phyloP scores from a whole-genome alignment of 2,329 filamentous ascomycete genomes.

The Ophiostoma quercus region DNA sequence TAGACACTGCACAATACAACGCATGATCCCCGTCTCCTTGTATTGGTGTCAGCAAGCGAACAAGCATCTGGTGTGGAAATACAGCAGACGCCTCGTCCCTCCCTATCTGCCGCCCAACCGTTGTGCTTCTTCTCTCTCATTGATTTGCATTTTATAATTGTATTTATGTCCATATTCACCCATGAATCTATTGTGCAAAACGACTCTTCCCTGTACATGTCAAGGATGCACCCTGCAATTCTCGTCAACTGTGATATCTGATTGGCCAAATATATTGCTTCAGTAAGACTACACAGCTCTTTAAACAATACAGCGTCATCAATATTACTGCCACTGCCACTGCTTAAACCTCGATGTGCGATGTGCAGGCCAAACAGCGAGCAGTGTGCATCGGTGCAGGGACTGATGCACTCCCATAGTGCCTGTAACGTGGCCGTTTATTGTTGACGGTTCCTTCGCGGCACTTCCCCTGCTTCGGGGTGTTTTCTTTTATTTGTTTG shows the following conservation, averaged over 20 bases:
- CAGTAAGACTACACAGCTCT: not conserved
- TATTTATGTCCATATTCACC: not conserved
- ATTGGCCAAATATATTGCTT: not conserved
- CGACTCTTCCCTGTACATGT: not conserved
- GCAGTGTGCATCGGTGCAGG: conserved; percentile 1
- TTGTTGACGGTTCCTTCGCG: not conserved
- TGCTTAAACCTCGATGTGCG: not conserved
- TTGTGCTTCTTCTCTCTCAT: not conserved
- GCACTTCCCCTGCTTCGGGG: not conserved
- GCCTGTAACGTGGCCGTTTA: not conserved
- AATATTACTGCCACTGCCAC: not conserved
- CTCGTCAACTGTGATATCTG: not conserved
- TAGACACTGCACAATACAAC: not conserved
- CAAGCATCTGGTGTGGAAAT: conserved; percentile 25
- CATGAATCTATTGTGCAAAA: not conserved
- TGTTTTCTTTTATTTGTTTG: not conserved
- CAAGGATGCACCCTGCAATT: not conserved
- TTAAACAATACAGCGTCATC: not conserved
- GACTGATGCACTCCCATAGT: not conserved
- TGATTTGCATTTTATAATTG: not conserved
- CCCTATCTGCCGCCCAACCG: conserved; percentile 4
- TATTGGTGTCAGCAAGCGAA: conserved; percentile 27
- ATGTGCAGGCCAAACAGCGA: not conserved
- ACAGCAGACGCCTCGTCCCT: conserved; percentile 22
- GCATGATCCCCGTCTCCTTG: not conserved